Base-by-base conservation (phyloP, 2,329 filamentous ascomycete species). In the Drechslerella coelobrocha region DNA sequence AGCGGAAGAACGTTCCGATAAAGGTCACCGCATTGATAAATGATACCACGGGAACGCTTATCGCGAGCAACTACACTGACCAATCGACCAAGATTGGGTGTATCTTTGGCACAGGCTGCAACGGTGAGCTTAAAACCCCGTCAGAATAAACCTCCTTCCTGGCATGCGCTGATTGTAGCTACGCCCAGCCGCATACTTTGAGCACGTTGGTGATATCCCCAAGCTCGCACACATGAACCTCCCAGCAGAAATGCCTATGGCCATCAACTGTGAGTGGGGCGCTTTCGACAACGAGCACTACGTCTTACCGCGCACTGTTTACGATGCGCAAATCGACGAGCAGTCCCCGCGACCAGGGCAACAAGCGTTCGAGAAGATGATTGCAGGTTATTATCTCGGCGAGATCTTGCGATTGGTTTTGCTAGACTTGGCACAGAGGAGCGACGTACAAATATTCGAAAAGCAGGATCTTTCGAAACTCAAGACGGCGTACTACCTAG, bases 31-130 rank as follows among this genome's bases (percentile, higher is more conserved):
- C 94, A 34, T 81, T 99, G 79, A 94, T 97, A 81, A 99, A 99
- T 79, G 94, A 99, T 79, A 99, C 94, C 51, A 97, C 93, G 17
- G 94, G 94, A 76, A 99, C 94, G 29, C 83, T 99, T 76, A 96
- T 99, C 77, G 94, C 94, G 72, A 97, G 93, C 24, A 89, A 91
- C 27, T 99, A 99, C 81, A 97, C 93, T n/a, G 92, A 99, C 78
- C 82, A 88, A 48, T 86, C 88, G 75, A 95, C 97, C 86, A 92
- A 88, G 81, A 94, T 97, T 76, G 94, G 94, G 61, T 97, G 93
- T 80, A 99, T 99, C 78, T 99, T 99, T 77, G 94, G 94, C 76
- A 99, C 94, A 10, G 94, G 94, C 68, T 97, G 94, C 82, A 99
- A 99, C 77, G 66, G 66, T 71, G 37, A 43, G 59, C 24, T 27